Conservation (phyloP, 1,284 basidiomycete species). For the Trametes versicolor region DNA sequence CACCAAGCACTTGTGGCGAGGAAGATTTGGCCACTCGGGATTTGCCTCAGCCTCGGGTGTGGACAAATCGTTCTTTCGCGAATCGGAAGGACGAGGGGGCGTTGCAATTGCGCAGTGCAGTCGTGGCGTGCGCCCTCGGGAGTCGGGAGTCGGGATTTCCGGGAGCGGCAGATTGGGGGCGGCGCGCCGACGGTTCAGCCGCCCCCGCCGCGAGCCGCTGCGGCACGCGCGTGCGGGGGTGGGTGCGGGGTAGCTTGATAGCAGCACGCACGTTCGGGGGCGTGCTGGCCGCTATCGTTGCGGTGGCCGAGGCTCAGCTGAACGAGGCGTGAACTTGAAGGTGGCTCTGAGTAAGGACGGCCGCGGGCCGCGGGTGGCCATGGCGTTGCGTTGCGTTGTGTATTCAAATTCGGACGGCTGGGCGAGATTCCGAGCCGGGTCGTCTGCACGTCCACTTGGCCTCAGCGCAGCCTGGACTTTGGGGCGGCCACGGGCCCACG, state of each 20-base stretch:
- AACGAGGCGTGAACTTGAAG: too few species aligned
- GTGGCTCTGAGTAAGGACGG: neutral
- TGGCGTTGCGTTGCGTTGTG: too few species aligned
- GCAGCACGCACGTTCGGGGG: neutral
- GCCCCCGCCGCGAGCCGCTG: conserved; percentile 2
- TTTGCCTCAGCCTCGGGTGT: too few species aligned
- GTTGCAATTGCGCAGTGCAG: neutral
- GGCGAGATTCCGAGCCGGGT: too few species aligned
- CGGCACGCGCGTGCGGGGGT: neutral
- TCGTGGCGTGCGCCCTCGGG: neutral
- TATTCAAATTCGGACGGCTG: too few species aligned
- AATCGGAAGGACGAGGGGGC: too few species aligned
- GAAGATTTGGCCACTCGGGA: too few species aligned
- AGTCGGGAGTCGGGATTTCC: neutral
- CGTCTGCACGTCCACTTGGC: neutral
- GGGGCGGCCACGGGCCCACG: neutral
- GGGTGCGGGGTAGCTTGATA: neutral
- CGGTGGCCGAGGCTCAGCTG: too few species aligned
- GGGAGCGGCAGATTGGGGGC: neutral
- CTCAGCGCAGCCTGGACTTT: too few species aligned
- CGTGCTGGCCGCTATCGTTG: neutral
- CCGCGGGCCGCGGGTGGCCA: too few species aligned
- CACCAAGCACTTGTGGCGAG: too few species aligned
- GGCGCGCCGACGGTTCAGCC: conserved; percentile 7
- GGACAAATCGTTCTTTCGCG: too few species aligned